phyloP scores from a whole-genome alignment of 2,329 filamentous ascomycete species.

The Aureobasidium lini region DNA sequence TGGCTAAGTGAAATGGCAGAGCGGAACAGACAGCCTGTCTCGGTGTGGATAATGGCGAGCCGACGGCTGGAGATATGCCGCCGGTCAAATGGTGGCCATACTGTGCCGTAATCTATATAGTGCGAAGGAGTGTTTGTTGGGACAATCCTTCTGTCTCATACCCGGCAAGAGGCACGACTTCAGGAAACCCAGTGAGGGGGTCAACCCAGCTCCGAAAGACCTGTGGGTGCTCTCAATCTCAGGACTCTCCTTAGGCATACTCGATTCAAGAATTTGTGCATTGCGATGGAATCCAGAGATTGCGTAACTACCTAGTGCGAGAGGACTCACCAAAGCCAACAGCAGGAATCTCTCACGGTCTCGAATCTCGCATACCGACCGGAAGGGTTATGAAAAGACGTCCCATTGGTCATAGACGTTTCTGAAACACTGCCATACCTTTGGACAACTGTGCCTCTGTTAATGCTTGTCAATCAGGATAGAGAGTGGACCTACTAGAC shows the following conservation, averaged over 20 bases:
- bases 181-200: too few relatives aligned
- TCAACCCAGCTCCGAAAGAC: too few relatives aligned
- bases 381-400: neutral
- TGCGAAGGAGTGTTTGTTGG: neutral
- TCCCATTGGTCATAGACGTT: constrained; percentile 7
- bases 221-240: too few relatives aligned
- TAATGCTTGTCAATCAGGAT: too few relatives aligned
- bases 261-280: too few relatives aligned
- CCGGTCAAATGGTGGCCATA: neutral
- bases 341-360: neutral
- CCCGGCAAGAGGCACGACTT: too few relatives aligned
- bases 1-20: neutral
- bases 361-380: neutral
- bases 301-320: too few relatives aligned
- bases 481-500: neutral
- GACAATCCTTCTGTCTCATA: too few relatives aligned
- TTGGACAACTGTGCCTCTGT: neutral
- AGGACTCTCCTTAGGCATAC: too few relatives aligned
- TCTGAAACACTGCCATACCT: neutral
- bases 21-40: neutral
- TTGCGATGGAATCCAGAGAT: too few relatives aligned
- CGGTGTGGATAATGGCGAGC: neutral
- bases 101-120: neutral
- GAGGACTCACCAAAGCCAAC: too few relatives aligned
- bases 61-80: neutral